A percentile compares a stretch with the other conserved stretches of the same genome.
Conservation (phyloP, 169 alveolate genomes). For the Plasmodium falciparum region DNA sequence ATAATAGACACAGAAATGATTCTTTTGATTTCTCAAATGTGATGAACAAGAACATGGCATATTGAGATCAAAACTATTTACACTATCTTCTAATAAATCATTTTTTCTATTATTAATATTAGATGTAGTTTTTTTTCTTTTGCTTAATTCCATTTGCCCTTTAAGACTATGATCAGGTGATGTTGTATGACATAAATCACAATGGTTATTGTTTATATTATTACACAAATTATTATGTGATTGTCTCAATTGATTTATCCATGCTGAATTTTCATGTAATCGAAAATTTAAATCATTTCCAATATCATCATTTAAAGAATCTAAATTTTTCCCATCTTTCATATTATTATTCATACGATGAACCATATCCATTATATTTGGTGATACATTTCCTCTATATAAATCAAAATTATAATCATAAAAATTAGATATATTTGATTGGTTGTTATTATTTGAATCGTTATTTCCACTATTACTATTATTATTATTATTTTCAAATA, state of each 20-base stretch:
- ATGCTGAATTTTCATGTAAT: constrained; percentile 34
- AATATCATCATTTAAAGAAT: constrained; percentile 30
- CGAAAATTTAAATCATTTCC: constrained; percentile 31
- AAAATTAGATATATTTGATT: constrained; percentile 15
- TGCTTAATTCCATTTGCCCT: constrained; percentile 28
- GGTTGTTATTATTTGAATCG: constrained; percentile 5
- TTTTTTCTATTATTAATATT: constrained; percentile 5
- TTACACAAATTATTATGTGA: constrained; percentile 34
- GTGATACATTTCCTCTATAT: constrained; percentile 60
- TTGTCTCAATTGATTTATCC: constrained; percentile 72
- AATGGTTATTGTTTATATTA: constrained; percentile 25
- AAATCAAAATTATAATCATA: constrained; percentile 72
- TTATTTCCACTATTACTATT: not conserved
- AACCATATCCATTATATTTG: constrained; percentile 47
- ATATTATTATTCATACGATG: constrained; percentile 52
- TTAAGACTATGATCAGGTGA: constrained; percentile 31
- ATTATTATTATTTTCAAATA: constrained; percentile 9
- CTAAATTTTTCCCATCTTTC: constrained; percentile 35
- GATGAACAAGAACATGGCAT: constrained; percentile 39
- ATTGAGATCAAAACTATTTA: constrained; percentile 15
- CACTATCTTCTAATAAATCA: constrained; percentile 19
- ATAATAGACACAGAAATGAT: constrained; percentile 49
- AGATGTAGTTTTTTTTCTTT: constrained; percentile 15
- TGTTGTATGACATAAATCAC: constrained; percentile 43
- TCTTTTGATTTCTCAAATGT: constrained; percentile 46